Conservation (phyloP, 2,329 filamentous ascomycete genomes). For the Fusarium acutatum region DNA sequence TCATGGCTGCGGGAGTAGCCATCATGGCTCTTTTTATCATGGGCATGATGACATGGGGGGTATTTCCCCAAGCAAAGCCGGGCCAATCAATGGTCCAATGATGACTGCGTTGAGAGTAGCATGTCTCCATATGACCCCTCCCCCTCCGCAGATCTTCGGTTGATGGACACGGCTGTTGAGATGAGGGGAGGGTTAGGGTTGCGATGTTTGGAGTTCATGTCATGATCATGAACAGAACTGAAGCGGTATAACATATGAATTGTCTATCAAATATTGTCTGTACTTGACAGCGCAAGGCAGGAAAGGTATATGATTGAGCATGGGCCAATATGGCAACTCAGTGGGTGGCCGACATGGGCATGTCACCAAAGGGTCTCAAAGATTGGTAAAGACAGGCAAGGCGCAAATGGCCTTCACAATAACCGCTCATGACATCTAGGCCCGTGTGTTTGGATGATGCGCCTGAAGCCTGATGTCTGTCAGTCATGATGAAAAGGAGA, state of each 20-base stretch:
- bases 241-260: not conserved
- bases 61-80: slow-evolving; percentile 6
- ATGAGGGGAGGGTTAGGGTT: slow-evolving; percentile 20
- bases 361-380: not conserved
- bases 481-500: not conserved
- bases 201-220: not conserved
- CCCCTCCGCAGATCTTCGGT: slow-evolving; percentile 40
- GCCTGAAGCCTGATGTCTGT: not conserved
- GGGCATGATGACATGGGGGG: slow-evolving; percentile 29
- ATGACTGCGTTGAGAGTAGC: slow-evolving; percentile 14
- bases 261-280: not conserved
- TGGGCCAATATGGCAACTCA: not conserved
- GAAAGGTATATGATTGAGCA: not conserved
- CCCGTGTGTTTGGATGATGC: not conserved
- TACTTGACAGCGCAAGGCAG: not conserved
- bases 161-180: slow-evolving; percentile 41
- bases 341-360: not conserved
- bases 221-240: not conserved
- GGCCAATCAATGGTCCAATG: slow-evolving; percentile 32
- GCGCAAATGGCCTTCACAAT: not conserved
- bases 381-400: not conserved
- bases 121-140: slow-evolving; percentile 37
- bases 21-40: slow-evolving; percentile 36
- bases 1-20: not conserved
- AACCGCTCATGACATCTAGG: not conserved